A percentile compares a stretch with the other conserved stretches of the same genome.
phyloP scores from a whole-genome alignment of 2,329 filamentous ascomycete genomes.

The Fusarium ramigenum region DNA sequence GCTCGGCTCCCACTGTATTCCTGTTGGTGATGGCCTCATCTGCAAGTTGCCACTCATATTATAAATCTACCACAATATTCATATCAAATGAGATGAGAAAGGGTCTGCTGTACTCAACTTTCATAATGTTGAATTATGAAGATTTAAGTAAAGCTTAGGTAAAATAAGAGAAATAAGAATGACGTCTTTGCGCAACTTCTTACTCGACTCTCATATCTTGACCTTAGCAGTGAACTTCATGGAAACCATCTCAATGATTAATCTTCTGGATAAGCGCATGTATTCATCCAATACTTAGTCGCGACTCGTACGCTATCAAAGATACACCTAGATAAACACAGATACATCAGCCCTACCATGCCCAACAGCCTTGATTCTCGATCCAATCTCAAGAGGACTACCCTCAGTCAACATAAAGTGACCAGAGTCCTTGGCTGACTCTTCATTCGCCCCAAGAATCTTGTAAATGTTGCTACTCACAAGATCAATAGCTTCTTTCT shows the following conservation, averaged over 20 bases:
- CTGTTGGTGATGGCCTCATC: neutral
- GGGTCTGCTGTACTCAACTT: neutral
- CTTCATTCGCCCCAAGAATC: constrained; percentile 60
- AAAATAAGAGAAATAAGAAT: neutral
- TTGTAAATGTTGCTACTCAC: constrained; percentile 66
- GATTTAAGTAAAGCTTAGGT: neutral
- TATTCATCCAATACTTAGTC: neutral
- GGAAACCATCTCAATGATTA: rapidly evolving
- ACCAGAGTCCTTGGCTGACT: constrained; percentile 39
- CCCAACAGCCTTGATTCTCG: constrained; percentile 28
- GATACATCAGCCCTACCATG: constrained; percentile 33
- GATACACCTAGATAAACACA: constrained; percentile 2
- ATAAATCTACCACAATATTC: neutral
- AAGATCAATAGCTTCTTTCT: constrained; percentile 65
- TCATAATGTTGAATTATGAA: neutral
- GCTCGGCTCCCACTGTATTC: neutral
- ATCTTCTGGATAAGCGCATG: neutral
- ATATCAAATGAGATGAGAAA: neutral
- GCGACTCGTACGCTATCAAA: neutral
- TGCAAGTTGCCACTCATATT: constrained; percentile 50
- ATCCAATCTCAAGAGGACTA: constrained; percentile 67
- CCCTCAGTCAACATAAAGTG: constrained; percentile 73
- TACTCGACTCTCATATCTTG: too few species aligned
- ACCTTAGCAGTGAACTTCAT: too few species aligned
- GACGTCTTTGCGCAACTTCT: neutral